phyloP scores from a whole-genome alignment of 1,284 basidiomycete genomes.

The Apiotrichum domesticum region DNA sequence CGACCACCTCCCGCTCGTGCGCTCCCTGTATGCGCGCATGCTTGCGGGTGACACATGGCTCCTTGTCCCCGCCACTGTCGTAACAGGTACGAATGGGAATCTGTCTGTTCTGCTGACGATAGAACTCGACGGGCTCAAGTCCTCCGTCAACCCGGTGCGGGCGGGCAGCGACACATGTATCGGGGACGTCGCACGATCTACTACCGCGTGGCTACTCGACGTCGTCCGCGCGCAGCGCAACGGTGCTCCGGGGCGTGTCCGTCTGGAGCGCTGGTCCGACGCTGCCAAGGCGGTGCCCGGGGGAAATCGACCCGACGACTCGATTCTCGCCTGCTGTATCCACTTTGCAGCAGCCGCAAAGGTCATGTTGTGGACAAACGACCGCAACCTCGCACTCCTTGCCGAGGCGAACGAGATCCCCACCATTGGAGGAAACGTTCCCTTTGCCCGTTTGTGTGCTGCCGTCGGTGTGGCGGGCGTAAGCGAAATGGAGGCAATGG shows the following conservation, averaged over 20 bases:
- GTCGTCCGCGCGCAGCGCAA: background rate
- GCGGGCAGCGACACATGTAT: background rate
- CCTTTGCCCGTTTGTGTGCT: background rate
- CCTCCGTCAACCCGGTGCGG: background rate
- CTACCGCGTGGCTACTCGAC: conserved; percentile 4
- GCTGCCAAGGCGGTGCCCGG: background rate
- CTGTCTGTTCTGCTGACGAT: background rate
- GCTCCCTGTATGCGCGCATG: conserved; percentile 2
- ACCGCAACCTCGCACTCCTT: conserved; percentile 3
- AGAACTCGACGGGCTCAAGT: conserved; percentile 16
- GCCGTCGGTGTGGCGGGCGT: background rate
- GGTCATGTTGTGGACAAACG: conserved; percentile 9
- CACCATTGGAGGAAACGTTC: background rate
- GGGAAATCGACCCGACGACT: conserved; percentile 4
- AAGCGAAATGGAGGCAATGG: background rate
- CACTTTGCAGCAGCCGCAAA: background rate
- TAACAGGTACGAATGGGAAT: conserved; percentile 2
- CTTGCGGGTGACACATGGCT: background rate
- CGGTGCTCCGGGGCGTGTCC: background rate
- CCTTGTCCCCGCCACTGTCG: conserved; percentile 7
- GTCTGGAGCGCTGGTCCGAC: conserved; percentile 4
- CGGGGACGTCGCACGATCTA: background rate
- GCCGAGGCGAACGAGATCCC: conserved; percentile 5
- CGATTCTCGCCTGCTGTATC: conserved; percentile 9
- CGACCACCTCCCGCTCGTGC: background rate